Conservation (phyloP, 1,139 yeast genomes). For the Protomyces arabidopsidicola region DNA sequence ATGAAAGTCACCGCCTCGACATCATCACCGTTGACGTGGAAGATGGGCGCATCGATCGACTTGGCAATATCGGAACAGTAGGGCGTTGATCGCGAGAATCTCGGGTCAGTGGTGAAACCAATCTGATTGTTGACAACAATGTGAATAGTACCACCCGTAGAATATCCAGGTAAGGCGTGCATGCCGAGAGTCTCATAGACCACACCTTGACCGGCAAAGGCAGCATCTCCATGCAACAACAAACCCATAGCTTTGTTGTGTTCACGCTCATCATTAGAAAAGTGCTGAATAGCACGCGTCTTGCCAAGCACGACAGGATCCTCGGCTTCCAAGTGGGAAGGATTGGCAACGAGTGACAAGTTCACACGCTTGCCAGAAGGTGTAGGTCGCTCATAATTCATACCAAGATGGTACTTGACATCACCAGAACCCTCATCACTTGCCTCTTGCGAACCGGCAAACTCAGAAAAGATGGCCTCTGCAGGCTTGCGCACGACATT, state of each 20-base stretch:
- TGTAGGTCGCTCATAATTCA: conserved; percentile 98
- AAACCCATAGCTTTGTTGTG: conserved; percentile 86
- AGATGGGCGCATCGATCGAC: conserved; percentile 92
- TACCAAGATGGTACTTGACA: conserved; percentile 98
- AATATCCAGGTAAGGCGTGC: conserved; percentile 84
- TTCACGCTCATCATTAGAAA: conserved; percentile 76
- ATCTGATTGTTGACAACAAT: conserved; percentile 95
- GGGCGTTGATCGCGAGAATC: conserved; percentile 94
- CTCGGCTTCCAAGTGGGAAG: conserved; percentile 97
- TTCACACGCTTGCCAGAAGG: conserved; percentile 96
- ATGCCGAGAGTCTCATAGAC: conserved; percentile 98
- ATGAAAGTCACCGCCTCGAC: conserved; percentile 88
- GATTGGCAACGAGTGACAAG: conserved; percentile 93
- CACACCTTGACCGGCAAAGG: conserved; percentile 98
- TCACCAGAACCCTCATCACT: conserved; percentile 91
- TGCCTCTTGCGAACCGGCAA: conserved; percentile 79
- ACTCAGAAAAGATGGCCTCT: conserved; percentile 94
- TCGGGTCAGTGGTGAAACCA: conserved; percentile 98
- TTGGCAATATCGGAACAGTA: conserved; percentile 98
- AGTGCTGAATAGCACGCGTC: conserved; percentile 93
- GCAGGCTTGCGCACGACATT: conserved; percentile 98
- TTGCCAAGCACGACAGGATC: conserved; percentile 98
- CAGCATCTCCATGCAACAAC: conserved; percentile 97
- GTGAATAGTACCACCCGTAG: conserved; percentile 98
- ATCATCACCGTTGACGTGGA: conserved; percentile 98